phyloP scores from a whole-genome alignment of 495 filamentous ascomycete genomes.

The Aspergillus indologenus region DNA sequence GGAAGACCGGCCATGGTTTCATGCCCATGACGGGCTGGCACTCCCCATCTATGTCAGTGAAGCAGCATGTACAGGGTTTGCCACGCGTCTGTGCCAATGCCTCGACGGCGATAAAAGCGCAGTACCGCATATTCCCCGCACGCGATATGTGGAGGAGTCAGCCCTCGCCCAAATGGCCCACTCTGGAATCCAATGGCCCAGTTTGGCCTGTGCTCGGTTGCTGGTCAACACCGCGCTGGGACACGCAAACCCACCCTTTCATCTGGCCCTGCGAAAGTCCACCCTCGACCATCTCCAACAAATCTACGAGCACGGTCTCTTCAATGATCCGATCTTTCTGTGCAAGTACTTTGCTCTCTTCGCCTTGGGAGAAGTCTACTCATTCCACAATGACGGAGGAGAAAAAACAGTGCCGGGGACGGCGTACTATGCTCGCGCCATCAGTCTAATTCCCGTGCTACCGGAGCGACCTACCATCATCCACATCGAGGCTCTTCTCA shows the following conservation, averaged over 20 bases:
- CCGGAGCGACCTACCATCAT: conserved; percentile 28
- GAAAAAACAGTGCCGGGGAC: conserved; percentile 27
- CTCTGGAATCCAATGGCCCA: conserved; percentile 22
- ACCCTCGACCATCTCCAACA: conserved; percentile 25
- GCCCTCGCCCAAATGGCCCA: conserved; percentile 11
- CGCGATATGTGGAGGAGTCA: conserved; percentile 26
- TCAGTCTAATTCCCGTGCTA: conserved; percentile 28
- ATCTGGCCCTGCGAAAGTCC: conserved; percentile 25
- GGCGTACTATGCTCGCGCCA: conserved; percentile 31
- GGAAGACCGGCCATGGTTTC: conserved; percentile 32
- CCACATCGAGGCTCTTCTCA: conserved; percentile 26
- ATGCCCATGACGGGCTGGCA: conserved; percentile 25
- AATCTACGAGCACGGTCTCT: conserved; percentile 9
- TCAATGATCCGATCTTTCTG: conserved; percentile 20
- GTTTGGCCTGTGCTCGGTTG: conserved; percentile 22
- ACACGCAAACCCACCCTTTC: conserved; percentile 27
- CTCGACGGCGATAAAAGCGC: conserved; percentile 19
- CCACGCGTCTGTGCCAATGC: conserved; percentile 30
- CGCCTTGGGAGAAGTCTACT: conserved; percentile 34
- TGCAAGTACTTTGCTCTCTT: conserved; percentile 34
- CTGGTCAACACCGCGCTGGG: conserved; percentile 26
- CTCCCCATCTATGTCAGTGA: conserved; percentile 35
- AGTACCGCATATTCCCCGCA: conserved; percentile 25
- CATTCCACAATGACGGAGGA: conserved; percentile 10
- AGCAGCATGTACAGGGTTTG: conserved; percentile 36